Base-by-base conservation (phyloP, 2,329 filamentous ascomycete species). In the Aspergillus sp. region DNA sequence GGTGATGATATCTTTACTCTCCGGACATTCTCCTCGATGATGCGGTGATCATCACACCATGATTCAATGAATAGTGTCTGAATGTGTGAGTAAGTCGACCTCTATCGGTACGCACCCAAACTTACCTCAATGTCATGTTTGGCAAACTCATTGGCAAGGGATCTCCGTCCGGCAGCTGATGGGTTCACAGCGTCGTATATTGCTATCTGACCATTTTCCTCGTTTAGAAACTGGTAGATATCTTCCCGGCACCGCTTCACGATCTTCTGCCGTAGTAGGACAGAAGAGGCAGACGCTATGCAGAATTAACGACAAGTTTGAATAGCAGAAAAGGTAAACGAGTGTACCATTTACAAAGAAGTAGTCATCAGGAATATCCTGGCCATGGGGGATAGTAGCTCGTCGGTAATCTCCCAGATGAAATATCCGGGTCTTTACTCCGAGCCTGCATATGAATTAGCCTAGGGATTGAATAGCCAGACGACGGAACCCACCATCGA, bases 141-240 rank as follows among this genome's bases (percentile, higher is more conserved):
- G n/a, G 91, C 90, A 75, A 99, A 97, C 73, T 99, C 95, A 78
- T 96, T 97, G 5, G 93, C 93, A 19, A 99, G 82, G 11, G 92
- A 91, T 59, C 90, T 87, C 51, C 95, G 88, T 17, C 93, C 93
- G 61, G 86, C 88, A 22, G 92, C 89, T 22, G 95, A 89, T 4
- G 94, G 93, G 71, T 99, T 99, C 19, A 99, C 96, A 30, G 96
- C 95, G 78, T 99, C 95, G 75, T 98, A 99, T 63, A 99, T 98
- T 59, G 95, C 95, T 59, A 99, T 94, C 74, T 99, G 95, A 13
- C 95, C 95, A 70, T 98, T 98, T 73, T 98, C 95, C 69, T 97
- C 91, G 72, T 98, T 96, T 49, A 99, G 82, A 83, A 97, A 99
- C 59, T 91, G 89, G 73, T 97, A 97, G 60, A 99, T 97, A 72